Base-by-base conservation (phyloP, 768 basidiomycete genomes). In the Macrolepiota dolichaula region DNA sequence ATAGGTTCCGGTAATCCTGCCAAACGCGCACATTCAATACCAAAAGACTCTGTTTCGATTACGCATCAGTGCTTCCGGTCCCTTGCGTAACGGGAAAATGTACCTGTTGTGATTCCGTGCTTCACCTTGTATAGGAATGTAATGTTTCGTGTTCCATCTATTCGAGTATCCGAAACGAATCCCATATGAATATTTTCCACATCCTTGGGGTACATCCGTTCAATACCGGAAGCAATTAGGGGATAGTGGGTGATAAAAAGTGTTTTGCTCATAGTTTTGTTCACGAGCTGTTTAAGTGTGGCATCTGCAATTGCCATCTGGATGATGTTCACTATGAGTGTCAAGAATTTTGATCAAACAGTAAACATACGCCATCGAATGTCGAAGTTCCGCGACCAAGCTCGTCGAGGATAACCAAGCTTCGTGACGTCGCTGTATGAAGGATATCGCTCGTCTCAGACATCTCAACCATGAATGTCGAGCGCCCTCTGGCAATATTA, bases 401-500 rank as follows among this genome's bases (percentile, higher is more conserved):
- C 69, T 92, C 90, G 68, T 99, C 96, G 2, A 98, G 79, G 42
- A 99, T 89, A 12, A 99, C 91, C 11, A 98, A 80, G 54, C 91
- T 94, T 32, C 81, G 81, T 3, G 79, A 72, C 0, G 93, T 91
- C 0, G 92, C 90, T 3, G 85, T 78, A 37, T 86, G 81, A 13
- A 98, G 74, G 59, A 98, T 95, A 67, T 97, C 92, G 66, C 87
- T 89, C 0, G 96, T 97, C 71, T 98, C 95, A 4, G 89, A 81
- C 81, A 98, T 88, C 73, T 99, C 96, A 2, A 98, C 92, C 96
- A 97, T 97, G 71, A 98, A 97, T 0, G 92, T 98, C 0, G 94
- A 96, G 7, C 92, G 85, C 0, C 94, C 94, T 40, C 89, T 82
- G 5, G 86, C 83, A 25, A 98, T 73, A 64, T 97, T 94, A 70